Evolutionary conservation across 441 rosid genomes (phyloP), one percentile per base, ranked within the genome.

Genomic region (Melastoma candidum): DNA sequence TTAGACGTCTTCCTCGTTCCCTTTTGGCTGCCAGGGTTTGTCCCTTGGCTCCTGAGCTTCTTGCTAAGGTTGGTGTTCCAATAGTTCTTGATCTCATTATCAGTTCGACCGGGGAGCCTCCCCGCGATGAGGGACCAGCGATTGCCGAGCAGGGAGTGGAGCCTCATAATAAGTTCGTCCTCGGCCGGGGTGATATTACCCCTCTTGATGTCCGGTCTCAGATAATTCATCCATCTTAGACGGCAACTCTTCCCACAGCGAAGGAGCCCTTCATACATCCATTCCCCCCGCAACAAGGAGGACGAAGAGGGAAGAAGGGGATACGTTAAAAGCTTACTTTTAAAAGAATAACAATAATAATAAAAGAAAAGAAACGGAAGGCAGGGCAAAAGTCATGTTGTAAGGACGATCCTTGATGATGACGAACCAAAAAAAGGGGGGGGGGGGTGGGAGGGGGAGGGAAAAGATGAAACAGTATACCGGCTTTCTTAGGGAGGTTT

Each of bases 71-170:
- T 72, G 47, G 83, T 73, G 53, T 82, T 82, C 85, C 85, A 82
- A 27, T 82, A 74, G 53, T 82, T 82, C 59, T 82, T 82, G 12
- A 82, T 79, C 83, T 82, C 89, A 64, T 82, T 82, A 69, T 82
- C 90, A 49, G 90, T 83, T 68, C 90, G 80, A 56, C 90, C 90
- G 4, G 86, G 90, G 49, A 83, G 77, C 44, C 90, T 61, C 7
- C 90, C 86, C 2, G 86, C 82, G 12, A 83, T 83, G 60, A 83
- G 80, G 13, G 90, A 80, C 90, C 90, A 83, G 4, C 90, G 71
- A 51, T 83, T 83, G 8, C 90, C 90, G 0, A 83, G 76, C 8
- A 83, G 73, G 4, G 77, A 68, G 55, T 83, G 90, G 62, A 83
- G 55, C 57, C 86, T 64, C 57, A 80, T 65, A 49, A 83, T 80